Evolutionary conservation across 2,329 filamentous ascomycete genomes (phyloP).

Genomic region (Fusarium pseudonygamai): DNA sequence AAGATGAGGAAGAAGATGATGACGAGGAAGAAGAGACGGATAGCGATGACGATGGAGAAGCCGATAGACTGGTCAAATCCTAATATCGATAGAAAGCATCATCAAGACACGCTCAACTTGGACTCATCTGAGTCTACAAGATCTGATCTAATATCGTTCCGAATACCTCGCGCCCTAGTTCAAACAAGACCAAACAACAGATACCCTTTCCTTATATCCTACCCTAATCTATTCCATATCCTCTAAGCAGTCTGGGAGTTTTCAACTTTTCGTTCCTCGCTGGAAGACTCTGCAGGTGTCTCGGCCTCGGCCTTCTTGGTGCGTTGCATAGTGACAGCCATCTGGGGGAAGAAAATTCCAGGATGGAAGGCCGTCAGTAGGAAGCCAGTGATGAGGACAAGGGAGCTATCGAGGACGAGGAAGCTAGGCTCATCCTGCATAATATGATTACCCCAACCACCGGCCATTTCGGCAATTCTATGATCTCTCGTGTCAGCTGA

Average conservation of each 20-base stretch:
- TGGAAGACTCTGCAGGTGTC: slow-evolving; percentile 42
- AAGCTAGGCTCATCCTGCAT: slow-evolving; percentile 71
- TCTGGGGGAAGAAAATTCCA: slow-evolving; percentile 64
- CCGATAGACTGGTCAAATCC: slow-evolving; percentile 55
- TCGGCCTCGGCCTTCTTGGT: slow-evolving; percentile 38
- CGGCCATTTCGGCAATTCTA: slow-evolving; percentile 70
- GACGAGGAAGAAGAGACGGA: slow-evolving; percentile 62
- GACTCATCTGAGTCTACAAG: slow-evolving; percentile 18
- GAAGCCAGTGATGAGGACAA: slow-evolving; percentile 60
- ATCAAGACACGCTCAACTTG: slow-evolving; percentile 5
- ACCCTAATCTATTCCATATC: background rate
- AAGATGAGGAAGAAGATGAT: slow-evolving; percentile 60
- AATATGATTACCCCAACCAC: slow-evolving; percentile 70
- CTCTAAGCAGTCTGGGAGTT: slow-evolving; percentile 24
- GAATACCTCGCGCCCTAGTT: background rate
- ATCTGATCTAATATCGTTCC: slow-evolving; percentile 6
- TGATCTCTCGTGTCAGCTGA: slow-evolving; percentile 17
- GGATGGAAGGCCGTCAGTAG: slow-evolving; percentile 64
- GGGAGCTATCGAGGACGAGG: slow-evolving; percentile 63
- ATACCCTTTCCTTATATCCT: background rate
- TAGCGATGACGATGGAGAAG: slow-evolving; percentile 57
- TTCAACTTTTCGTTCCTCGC: slow-evolving; percentile 41
- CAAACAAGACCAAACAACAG: background rate
- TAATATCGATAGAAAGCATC: slow-evolving; percentile 38
- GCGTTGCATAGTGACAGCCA: slow-evolving; percentile 50